Evolutionary conservation across 192 early-diverging fungal species (phyloP), one percentile per base, ranked within the genome.

Genomic region (Helicostylum pulchrum): DNA sequence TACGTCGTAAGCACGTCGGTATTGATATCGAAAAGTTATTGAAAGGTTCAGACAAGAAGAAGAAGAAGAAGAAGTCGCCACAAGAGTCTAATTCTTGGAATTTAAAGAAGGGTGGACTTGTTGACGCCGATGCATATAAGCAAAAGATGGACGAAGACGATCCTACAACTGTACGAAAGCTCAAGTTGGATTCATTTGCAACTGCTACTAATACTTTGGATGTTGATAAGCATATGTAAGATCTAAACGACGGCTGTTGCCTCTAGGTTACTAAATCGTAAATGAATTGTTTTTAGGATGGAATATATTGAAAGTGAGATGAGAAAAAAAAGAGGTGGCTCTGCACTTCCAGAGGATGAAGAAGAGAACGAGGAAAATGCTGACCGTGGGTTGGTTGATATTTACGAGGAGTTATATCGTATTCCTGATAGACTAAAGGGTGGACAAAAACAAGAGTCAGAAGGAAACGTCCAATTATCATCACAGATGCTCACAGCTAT

Each of bases 401-500:
- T 70, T 44, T 68, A 72, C 20, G 88, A 89, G 60, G 88, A 88
- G 52, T 70, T 89, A 23, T 92, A 87, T 66, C 76, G 81, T 21
- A 67, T 90, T 11, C 90, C 90, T 0, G 78, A 84, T 23, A 86
- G 90, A 67, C 61, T 85, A 6, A 59, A 77, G 73, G 83, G 82
- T 61, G 4, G 7, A 32, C 31, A 30, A 45, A 86, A 87, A 58
- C 88, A 87, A 1, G 83, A 91, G 32, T 77, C 79, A 9, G 93
- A 97, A 65, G 94, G 93, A 11, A 94, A 89, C 61, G 92, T 93
- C 6, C 87, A 93, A 23, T 77, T 92, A 31, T 93, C 92, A 3
- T 82, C 92, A 15, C 83, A 87, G 10, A 94, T 97, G 92, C 68
- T 97, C 34, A 92, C 92, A 6, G 91, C 91, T 4, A 94, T 97